Base-by-base conservation (phyloP, 1,284 basidiomycete species). In the Spongispora temasekensis region DNA sequence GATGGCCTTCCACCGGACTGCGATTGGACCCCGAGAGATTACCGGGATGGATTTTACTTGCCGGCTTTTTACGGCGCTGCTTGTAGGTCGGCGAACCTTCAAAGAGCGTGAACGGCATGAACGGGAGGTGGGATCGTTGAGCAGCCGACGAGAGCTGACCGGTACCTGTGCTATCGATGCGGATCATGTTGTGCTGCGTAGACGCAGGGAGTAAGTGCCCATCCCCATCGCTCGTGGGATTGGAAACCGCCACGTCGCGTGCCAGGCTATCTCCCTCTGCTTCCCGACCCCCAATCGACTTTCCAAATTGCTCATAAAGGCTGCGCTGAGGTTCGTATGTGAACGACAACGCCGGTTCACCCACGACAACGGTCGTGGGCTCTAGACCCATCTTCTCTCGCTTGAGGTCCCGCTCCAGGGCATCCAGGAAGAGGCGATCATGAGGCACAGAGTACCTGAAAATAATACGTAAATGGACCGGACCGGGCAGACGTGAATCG, bases 401-500 rank as follows among this genome's bases (percentile, higher is more conserved):
- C 78, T 96, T 96, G 59, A 96, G 83, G 73, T 97, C 94, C 55
- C 94, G 90, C 75, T 97, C 94, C 42, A 97, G 84, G 28, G 94
- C 94, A 71, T 97, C 94, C 55, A 97, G 86, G 80, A 97, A 96
- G 55, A 97, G 87, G n/a, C 94, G 89, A 75, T 97, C 94, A 65
- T 97, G 94, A 4, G 94, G 94, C 13, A 97, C 94, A 2, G 87
- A 89, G 75, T 87, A 89, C 87, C 87, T 88, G 69, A 32, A 37
- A 73, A 78, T 66, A n/a, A 75, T 79, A 19, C 27, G 70, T 75
- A 77, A 65, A 59, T 62, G 44, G 48, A 61, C 50, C 56, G 53
- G 48, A 55, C 44, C 59, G 23, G 40, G 51, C 55, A 42, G 54
- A 53, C 1, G 21, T 19, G 50, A 40, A 12, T 23, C 19, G 51